Base-by-base conservation (phyloP, 1,284 basidiomycete genomes). In the Melanopsichium pennsylvanicum region DNA sequence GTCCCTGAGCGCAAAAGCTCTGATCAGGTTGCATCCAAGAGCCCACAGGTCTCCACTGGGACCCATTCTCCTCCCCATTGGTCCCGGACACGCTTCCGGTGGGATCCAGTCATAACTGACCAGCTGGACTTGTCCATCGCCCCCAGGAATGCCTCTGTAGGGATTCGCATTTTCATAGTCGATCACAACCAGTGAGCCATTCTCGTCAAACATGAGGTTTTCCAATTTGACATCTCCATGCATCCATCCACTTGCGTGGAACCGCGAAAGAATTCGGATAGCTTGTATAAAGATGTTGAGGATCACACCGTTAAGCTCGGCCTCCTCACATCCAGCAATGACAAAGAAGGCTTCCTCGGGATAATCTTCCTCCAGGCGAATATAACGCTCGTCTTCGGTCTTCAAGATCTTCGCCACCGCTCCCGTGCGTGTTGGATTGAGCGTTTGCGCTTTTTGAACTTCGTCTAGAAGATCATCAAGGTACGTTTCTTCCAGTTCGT, bases 161-260 rank as follows among this genome's bases (percentile, higher is more conserved):
- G 76, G 75, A 39, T 76, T 76, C 4, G 78, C 78, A 38, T 80
- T 80, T 16, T 80, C 78, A 39, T 76, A 80, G 34, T 80, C 78
- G 35, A 80, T 80, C 11, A 80, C 74, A 5, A 76, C 69, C 16
- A 80, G 47, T 6, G 35, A 25, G 2, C 68, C 75, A 9, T 57
- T 50, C 49, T 66, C 50, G 50, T 74, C 70, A 49, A 80, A 79
- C 78, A 80, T 80, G 19, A 80, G 54, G 40, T 80, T 80, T 26
- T 80, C 78, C 29, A 80, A 54, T 54, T 80, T 80, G 56, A 80
- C 70, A 40, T 80, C 78, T 27, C 78, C 78, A 39, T 80, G 78
- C 69, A 78, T 68, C 78, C 78, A 80, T 25, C 76, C 76, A 8
- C 70, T 62, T 10, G 63, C 62, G 33, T 80, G 78, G 52, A 80